A percentile compares a stretch with the other conserved stretches of the same genome.
These are phyloP conservation scores for Penicillium sp. DNA, from an alignment of 2,329 filamentous ascomycete species.

Conservation along the genomic window DNA sequence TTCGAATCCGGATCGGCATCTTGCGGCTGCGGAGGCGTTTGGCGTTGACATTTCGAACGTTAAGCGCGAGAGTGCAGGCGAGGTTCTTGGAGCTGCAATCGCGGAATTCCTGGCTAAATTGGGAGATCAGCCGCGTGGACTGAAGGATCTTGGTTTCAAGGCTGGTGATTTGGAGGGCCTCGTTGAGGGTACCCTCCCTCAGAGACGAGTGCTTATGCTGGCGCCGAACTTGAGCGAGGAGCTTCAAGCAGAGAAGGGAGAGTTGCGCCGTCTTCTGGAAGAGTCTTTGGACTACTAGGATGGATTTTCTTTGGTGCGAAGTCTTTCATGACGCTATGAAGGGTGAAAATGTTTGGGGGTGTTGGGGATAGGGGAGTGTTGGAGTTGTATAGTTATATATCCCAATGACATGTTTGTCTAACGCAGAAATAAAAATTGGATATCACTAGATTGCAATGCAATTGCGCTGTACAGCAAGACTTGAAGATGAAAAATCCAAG, in stretches of 20 bases:
- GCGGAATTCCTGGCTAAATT: constrained; percentile 78
- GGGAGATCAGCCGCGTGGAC: constrained; percentile 86
- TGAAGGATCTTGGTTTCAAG: constrained; percentile 82
- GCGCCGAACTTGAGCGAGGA: constrained; percentile 79
- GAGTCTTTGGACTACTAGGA: constrained; percentile 58
- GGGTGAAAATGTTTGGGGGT: not conserved
- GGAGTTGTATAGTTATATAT: constrained; percentile 5
- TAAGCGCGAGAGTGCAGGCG: constrained; percentile 86
- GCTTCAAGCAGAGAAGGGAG: constrained; percentile 70
- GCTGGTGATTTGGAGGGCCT: constrained; percentile 75
- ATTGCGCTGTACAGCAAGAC: not conserved
- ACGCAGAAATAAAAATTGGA: constrained; percentile 7
- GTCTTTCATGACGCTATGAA: not conserved
- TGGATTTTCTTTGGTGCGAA: not conserved
- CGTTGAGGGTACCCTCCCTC: constrained; percentile 93
- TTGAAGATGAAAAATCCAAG: not conserved
- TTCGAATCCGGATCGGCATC: constrained; percentile 89
- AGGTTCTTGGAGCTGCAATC: constrained; percentile 82
- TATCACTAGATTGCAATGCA: constrained; percentile 4
- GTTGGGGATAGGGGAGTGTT: not conserved
- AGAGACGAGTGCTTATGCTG: constrained; percentile 86
- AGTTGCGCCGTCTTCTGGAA: constrained; percentile 72
- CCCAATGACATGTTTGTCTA: not conserved
- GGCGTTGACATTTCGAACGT: constrained; percentile 87
- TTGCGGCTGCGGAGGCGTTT: constrained; percentile 86